Evolutionary conservation across 2,329 filamentous ascomycete species (phyloP), one percentile per base, ranked within the genome.

Genomic region (Pseudogymnoascus sp.): DNA sequence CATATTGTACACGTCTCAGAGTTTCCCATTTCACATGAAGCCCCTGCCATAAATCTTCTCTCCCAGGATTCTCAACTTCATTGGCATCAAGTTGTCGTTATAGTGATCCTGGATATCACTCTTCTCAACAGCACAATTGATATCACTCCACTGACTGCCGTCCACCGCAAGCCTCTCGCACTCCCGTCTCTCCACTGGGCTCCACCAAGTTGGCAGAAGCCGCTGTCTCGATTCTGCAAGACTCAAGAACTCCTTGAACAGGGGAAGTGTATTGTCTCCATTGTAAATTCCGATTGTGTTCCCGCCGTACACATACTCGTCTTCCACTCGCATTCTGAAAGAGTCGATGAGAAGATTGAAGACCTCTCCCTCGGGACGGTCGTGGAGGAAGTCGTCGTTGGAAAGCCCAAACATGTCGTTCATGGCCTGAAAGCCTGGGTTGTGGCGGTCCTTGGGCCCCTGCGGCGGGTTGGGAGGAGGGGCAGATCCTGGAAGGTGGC

Each of bases 401-500:
- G 36, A 16, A 61, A 69, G 67, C 67, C 68, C 67, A 5, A 56
- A 34, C 50, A 7, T 7, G 50, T 18, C 2, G 34, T 56, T 56
- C 2, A 56, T 2, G 28, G 2, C 50, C 0, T 56, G 1, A 14
- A 56, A 56, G n/a, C 50, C 50, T 21, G 28, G n/a, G 50, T 7
- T 34, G 28, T 56, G 25, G 25, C 18, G 4, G 46, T 1, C 42
- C 14, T 8, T 6, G 2, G 50, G 4, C 7, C 4, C 8, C 25
- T 34, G 46, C 0, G 46, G n/a, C 5, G 23, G 23, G 44, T 31
- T 53, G 14, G 44, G 23, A 18, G 12, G 44, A 18, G 21, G 25
- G n/a, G 46, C 8, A 18, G 46, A 11, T 5, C 25, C 21, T 79
- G 1, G 74, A 74, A 37, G 23, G 2, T 69, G 62, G 56, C 70